Evolutionary conservation across 2,329 filamentous ascomycete species (phyloP), one percentile per base, ranked within the genome.

Genomic region (Pyrenophora graminea): DNA sequence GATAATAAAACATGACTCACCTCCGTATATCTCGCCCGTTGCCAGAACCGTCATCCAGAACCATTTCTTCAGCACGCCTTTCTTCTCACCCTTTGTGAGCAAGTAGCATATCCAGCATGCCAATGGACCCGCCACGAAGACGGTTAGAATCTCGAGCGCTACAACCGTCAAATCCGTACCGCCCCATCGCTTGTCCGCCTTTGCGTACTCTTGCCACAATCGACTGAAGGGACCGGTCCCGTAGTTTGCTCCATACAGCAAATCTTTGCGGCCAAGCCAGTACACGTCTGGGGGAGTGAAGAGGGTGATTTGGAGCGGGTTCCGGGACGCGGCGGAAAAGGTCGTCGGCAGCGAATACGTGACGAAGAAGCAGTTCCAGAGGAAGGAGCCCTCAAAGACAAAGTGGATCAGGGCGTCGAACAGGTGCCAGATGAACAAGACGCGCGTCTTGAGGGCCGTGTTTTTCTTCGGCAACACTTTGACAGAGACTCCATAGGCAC

Each of bases 391-490:
- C 77, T 97, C 93, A 71, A 97, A 88, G 71, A 91, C 80, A 74
- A 95, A 85, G 78, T 99, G 94, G 67, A 92, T 93, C 37, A 97
- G 82, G 27, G 90, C 90, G 73, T 97, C 92, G 76, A 96, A 95
- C 32, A 90, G 82, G 77, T 97, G 92, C 93, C 93, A 97, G 76
- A 95, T 83, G 81, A 96, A 96, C 59, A 97, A 85, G 69, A 89
- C 77, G 55, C 91, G 90, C 48, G 81, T 80, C 44, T 85, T 82
- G 32, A 76, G 70, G 1, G 82, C 75, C 9, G 85, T 78, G 1
- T 78, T 67, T 15, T 75, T 68, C 3, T 75, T 68, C 3, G 86
- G 83, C 21, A 88, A 78, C 8, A 82, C 69, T 36, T 66, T 63
- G 15, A 74, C 63, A 36, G 81, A 82, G 45, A 78, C 72, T 25